Conservation (phyloP, 2,329 filamentous ascomycete species). For the Rhynchosporium secalis region DNA sequence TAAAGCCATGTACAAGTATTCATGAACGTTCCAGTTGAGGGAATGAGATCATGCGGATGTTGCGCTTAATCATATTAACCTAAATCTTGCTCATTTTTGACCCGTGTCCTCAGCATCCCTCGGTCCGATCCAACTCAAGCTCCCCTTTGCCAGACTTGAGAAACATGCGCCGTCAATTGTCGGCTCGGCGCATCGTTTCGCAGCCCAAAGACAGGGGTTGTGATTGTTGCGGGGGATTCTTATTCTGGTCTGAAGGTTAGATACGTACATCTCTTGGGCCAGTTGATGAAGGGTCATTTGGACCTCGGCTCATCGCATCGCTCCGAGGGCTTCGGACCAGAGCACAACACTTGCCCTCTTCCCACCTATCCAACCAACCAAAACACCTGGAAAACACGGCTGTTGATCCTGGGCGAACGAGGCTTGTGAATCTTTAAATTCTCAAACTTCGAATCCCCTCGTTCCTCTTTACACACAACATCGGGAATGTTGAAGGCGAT, state of each 20-base stretch:
- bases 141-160: not conserved
- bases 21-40: not conserved
- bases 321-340: not conserved
- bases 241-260: too few species aligned
- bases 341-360: not conserved
- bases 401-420: slow-evolving; percentile 11
- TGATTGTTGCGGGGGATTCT: not conserved
- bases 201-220: slow-evolving; percentile 5
- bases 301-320: not conserved
- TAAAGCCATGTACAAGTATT: too few species aligned
- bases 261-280: not conserved
- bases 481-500: slow-evolving; percentile 41
- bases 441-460: slow-evolving; percentile 9
- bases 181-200: slow-evolving; percentile 7
- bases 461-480: slow-evolving; percentile 20
- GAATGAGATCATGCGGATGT: slow-evolving; percentile 2
- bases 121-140: slow-evolving; percentile 23
- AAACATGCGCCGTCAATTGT: slow-evolving; percentile 23
- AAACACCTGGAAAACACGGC: slow-evolving; percentile 16
- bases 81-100: not conserved
- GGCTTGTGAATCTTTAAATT: slow-evolving; percentile 20
- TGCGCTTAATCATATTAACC: not conserved
- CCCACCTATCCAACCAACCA: slow-evolving; percentile 23
- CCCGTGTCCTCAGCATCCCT: slow-evolving; percentile 19
- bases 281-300: not conserved